phyloP scores from a whole-genome alignment of 2,329 filamentous ascomycete species.

The Pseudogymnoascus sp. region DNA sequence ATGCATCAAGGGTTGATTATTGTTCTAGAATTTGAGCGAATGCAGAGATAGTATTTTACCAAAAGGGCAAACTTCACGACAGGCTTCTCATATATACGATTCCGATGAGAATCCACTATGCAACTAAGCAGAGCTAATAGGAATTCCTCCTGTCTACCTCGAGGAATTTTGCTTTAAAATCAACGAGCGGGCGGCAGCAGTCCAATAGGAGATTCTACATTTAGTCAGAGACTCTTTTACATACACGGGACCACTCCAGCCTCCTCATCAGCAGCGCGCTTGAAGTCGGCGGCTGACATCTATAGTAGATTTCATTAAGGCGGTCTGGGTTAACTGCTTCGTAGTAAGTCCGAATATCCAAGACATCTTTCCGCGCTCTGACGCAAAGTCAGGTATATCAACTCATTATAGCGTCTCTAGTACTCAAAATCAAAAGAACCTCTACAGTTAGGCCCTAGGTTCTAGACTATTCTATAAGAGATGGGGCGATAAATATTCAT shows the following conservation, averaged over 20 bases:
- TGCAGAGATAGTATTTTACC: background rate
- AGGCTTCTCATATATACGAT: constrained; percentile 1
- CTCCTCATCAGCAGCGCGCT: background rate
- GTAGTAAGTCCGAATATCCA: background rate
- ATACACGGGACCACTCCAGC: background rate
- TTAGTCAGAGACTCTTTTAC: constrained; percentile 6
- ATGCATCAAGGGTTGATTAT: background rate
- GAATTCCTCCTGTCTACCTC: background rate
- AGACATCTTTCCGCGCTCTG: background rate
- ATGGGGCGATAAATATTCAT: background rate
- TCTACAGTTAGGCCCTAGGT: background rate
- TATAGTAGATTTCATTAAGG: background rate
- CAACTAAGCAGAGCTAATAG: background rate
- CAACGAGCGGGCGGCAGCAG: background rate
- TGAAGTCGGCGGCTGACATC: background rate
- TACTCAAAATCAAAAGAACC: background rate
- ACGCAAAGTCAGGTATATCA: background rate
- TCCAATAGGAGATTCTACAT: constrained; percentile 6
- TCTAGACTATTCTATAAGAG: background rate
- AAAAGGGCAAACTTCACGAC: background rate
- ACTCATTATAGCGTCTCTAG: background rate
- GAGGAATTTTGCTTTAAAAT: background rate
- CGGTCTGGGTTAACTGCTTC: background rate
- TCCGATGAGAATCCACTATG: background rate
- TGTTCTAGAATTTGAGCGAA: background rate